Percentiles rank a stretch among this genome's conserved stretches.
Conservation (phyloP, 371 early-diverging fungal genomes). For the Lichtheimia ornata region DNA sequence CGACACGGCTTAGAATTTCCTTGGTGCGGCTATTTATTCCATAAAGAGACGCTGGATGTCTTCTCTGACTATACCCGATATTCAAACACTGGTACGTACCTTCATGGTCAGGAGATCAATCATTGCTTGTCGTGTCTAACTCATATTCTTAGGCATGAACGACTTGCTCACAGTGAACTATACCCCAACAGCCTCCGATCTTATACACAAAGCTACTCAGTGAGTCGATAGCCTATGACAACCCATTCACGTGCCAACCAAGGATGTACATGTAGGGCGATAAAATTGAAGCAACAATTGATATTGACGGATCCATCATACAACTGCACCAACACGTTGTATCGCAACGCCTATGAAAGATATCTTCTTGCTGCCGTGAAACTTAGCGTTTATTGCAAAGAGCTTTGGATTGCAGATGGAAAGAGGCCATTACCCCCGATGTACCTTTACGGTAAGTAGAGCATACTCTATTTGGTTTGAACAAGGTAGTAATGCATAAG, state of each 20-base stretch:
- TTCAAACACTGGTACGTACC: constrained; percentile 27
- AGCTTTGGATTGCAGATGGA: not conserved
- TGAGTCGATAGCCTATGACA: constrained; percentile 21
- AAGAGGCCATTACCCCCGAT: not conserved
- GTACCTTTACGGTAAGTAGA: not conserved
- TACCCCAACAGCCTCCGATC: constrained; percentile 35
- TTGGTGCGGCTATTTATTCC: constrained; percentile 80
- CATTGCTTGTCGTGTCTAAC: not conserved
- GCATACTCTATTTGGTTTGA: too few relatives aligned
- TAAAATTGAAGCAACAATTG: constrained; percentile 54
- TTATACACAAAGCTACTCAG: constrained; percentile 23
- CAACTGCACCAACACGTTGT: constrained; percentile 56
- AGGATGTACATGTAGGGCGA: constrained; percentile 37
- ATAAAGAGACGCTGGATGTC: constrained; percentile 66
- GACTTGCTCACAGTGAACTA: constrained; percentile 47
- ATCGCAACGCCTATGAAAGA: constrained; percentile 73
- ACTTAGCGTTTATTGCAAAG: constrained; percentile 2
- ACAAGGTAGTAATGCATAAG: too few relatives aligned
- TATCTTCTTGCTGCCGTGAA: constrained; percentile 68
- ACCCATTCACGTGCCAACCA: not conserved
- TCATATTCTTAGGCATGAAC: constrained; percentile 21
- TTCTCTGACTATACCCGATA: constrained; percentile 61
- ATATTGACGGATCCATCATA: constrained; percentile 61
- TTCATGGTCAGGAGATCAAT: not conserved
- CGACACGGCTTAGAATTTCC: constrained; percentile 62